These are phyloP conservation scores for Phaeosphaeriaceae sp. DNA, from an alignment of 2,329 filamentous ascomycete species.

Conservation along the genomic window DNA sequence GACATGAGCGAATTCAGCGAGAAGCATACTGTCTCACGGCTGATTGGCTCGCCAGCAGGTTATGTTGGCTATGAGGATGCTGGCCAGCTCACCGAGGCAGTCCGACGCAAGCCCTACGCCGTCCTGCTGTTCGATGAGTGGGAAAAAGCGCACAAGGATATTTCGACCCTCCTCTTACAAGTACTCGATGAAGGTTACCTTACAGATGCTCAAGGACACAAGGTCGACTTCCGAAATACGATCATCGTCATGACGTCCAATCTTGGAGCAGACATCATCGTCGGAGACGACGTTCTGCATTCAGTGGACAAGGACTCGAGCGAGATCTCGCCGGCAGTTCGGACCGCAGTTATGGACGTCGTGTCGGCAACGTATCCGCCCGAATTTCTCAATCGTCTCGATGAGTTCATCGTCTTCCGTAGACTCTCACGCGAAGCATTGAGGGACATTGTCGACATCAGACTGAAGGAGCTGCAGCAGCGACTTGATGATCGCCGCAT, in stretches of 20 bases:
- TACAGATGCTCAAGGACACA: constrained; percentile 94
- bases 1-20: constrained; percentile 99
- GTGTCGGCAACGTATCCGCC: constrained; percentile 79
- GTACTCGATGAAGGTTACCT: constrained; percentile 96
- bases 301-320: constrained; percentile 63
- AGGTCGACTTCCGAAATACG: constrained; percentile 95
- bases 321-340: constrained; percentile 75
- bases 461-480: constrained; percentile 81
- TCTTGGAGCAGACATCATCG: constrained; percentile 88
- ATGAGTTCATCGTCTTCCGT: constrained; percentile 97
- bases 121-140: constrained; percentile 97
- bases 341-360: constrained; percentile 85
- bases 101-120: constrained; percentile 92
- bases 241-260: constrained; percentile 97
- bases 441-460: constrained; percentile 91
- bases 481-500: constrained; percentile 88
- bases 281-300: constrained; percentile 72
- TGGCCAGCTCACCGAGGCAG: constrained; percentile 93
- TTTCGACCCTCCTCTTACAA: constrained; percentile 88
- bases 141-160: constrained; percentile 95
- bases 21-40: constrained; percentile 90
- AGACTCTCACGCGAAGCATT: constrained; percentile 79
- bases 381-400: constrained; percentile 95
- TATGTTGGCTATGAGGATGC: constrained; percentile 98
- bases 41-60: constrained; percentile 91